Conservation (phyloP, 2,329 filamentous ascomycete species). For the Trichoderma pleuroti region DNA sequence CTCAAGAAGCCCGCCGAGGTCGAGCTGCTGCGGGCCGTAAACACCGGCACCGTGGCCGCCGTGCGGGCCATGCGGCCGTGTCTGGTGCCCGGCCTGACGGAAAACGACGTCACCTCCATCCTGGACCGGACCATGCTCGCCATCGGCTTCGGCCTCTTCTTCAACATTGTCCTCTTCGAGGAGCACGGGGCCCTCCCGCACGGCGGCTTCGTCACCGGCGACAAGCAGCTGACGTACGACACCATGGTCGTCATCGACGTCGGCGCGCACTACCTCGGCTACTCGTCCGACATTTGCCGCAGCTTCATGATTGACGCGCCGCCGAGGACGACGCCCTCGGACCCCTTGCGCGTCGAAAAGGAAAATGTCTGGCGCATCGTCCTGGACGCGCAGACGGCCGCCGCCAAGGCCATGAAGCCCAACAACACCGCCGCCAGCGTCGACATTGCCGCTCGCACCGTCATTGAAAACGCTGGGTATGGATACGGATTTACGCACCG, state of each 20-base stretch:
- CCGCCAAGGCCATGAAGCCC: slow-evolving; percentile 46
- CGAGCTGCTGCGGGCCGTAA: slow-evolving; percentile 57
- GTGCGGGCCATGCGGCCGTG: slow-evolving; percentile 55
- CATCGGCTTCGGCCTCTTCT: slow-evolving; percentile 57
- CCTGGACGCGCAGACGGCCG: slow-evolving; percentile 57
- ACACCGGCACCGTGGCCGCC: slow-evolving; percentile 60
- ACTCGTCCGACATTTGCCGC: slow-evolving; percentile 61
- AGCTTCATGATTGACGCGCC: slow-evolving; percentile 53
- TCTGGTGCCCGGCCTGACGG: slow-evolving; percentile 53
- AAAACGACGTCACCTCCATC: slow-evolving; percentile 54
- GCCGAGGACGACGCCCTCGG: slow-evolving; percentile 12
- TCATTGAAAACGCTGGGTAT: slow-evolving; percentile 53
- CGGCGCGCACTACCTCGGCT: slow-evolving; percentile 58
- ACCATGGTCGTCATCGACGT: slow-evolving; percentile 53
- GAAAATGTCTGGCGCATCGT: slow-evolving; percentile 58
- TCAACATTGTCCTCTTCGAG: slow-evolving; percentile 57
- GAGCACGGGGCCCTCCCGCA: slow-evolving; percentile 52
- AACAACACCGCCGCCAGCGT: slow-evolving; percentile 56
- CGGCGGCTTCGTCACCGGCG: slow-evolving; percentile 48
- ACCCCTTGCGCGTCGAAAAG: slow-evolving; percentile 44
- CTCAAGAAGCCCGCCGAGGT: slow-evolving; percentile 55
- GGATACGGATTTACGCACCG: slow-evolving; percentile 52
- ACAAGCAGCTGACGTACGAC: slow-evolving; percentile 13
- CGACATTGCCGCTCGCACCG: slow-evolving; percentile 55
- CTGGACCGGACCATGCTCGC: slow-evolving; percentile 54